These are phyloP conservation scores for Termitomyces sp. DNA, from an alignment of 768 basidiomycete species.

Conservation along the genomic window DNA sequence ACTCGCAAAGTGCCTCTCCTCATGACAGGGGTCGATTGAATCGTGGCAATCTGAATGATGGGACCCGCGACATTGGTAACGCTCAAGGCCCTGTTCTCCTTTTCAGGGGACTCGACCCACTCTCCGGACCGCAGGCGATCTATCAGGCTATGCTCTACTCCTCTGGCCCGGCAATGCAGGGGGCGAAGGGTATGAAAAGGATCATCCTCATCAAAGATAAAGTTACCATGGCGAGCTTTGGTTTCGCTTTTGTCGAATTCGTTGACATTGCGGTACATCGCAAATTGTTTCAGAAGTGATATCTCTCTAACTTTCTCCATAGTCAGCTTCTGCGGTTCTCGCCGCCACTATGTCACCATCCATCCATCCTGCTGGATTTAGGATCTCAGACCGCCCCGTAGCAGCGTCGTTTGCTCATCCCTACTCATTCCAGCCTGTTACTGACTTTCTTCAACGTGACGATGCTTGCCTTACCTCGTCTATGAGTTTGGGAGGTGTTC, in stretches of 20 bases:
- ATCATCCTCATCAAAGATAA: conserved; percentile 89
- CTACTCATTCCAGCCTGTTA: conserved; percentile 80
- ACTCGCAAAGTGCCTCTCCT: conserved; percentile 79
- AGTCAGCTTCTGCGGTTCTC: conserved; percentile 82
- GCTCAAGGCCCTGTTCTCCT: conserved; percentile 77
- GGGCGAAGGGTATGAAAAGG: conserved; percentile 81
- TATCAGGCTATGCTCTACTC: conserved; percentile 78
- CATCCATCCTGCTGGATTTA: conserved; percentile 88
- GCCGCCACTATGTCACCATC: conserved; percentile 84
- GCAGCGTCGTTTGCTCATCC: conserved; percentile 92
- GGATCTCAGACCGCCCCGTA: conserved; percentile 83
- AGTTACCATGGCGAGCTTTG: conserved; percentile 81
- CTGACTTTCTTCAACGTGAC: conserved; percentile 69
- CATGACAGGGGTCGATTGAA: conserved; percentile 55
- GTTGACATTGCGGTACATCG: conserved; percentile 67
- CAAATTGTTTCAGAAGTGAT: neutral
- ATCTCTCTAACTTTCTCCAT: conserved; percentile 8
- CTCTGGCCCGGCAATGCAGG: conserved; percentile 70
- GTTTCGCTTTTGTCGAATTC: conserved; percentile 94
- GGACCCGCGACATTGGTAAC: conserved; percentile 93
- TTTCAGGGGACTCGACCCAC: conserved; percentile 84
- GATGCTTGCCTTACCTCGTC: conserved; percentile 72
- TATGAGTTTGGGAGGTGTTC: conserved; percentile 60
- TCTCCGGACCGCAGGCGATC: conserved; percentile 86
- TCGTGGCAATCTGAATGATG: conserved; percentile 77